A percentile compares a stretch with the other conserved stretches of the same genome.
These are phyloP conservation scores for Tripterygium wilfordii DNA, from an alignment of 177 flowering plant species.

Conservation along the genomic window DNA sequence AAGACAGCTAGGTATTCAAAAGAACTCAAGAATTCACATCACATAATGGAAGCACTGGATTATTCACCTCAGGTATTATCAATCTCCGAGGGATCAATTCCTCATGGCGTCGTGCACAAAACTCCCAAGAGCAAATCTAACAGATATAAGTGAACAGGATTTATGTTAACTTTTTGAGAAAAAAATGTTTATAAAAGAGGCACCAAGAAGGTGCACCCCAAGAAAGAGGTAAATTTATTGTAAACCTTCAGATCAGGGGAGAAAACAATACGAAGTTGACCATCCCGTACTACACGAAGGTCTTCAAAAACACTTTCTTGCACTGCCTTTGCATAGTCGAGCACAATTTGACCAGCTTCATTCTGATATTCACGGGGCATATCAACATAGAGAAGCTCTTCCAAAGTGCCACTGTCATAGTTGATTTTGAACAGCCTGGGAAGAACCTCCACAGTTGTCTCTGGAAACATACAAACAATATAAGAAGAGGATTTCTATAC, in stretches of 20 bases:
- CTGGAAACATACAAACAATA: constrained; percentile 27
- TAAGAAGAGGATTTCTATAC: not conserved
- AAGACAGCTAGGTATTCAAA: no score
- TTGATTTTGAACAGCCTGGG: constrained; percentile 97
- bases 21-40: not conserved
- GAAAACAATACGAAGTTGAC: constrained; percentile 93
- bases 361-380: constrained; percentile 94
- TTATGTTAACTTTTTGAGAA: no score
- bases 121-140: constrained; percentile 98
- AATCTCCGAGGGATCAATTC: constrained; percentile 94
- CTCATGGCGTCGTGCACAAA: constrained; percentile 97
- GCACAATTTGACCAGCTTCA: constrained; percentile 86
- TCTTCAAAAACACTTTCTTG: constrained; percentile 99
- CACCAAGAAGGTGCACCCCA: no score
- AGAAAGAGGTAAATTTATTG: not conserved
- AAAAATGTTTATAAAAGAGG: not conserved
- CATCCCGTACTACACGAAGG: constrained; percentile 97
- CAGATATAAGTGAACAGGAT: not conserved
- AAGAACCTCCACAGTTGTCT: constrained; percentile 93
- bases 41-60: not conserved
- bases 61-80: constrained; percentile 75
- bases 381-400: constrained; percentile 95
- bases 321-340: constrained; percentile 97
- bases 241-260: constrained; percentile 89
- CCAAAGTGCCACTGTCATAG: constrained; percentile 97